Evolutionary conservation across 2,329 filamentous ascomycete species (phyloP), one percentile per base, ranked within the genome.

Genomic region (Fusarium proliferatum): DNA sequence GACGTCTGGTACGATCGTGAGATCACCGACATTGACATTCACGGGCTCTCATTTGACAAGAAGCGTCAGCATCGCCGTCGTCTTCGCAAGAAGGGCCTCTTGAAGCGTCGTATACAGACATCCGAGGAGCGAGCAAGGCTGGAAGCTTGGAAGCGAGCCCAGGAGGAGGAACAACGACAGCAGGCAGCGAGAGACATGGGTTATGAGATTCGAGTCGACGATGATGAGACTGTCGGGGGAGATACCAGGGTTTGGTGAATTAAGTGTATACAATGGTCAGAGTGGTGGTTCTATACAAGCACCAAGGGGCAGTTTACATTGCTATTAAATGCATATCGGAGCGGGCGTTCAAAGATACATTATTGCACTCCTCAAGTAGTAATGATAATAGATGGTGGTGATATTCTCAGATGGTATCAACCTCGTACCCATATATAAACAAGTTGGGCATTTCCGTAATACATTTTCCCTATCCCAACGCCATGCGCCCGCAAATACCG

Each of bases 11-110:
- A 82, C 8, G 85, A 86, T 41, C 83, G 82, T 17, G 83, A 88
- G 68, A 83, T 88, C 39, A 82, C 82, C 6, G 78, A 83, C 13
- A 80, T 84, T 15, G 84, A 89, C 67, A 79, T 85, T 26, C 78
- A 79, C 15, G 81, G 79, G 26, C 85, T 88, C 67, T 82, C 84
- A 1, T 84, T 85, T 65, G 84, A 85, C 72, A 81, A 86, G 71
- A 85, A 84, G 62, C 84, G 86, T 43, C 84, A 85, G 62, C 84
- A 88, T 72, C 81, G 85, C 21, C 84, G 88, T n/a, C 83, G 88
- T 39, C 79, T 89, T 42, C 80, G 80, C 45, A 89, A 86, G 79
- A 85, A 81, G 77, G 86, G 85, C 2, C 79, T 88, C 4, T 39
- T 69, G 34, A 65, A 78, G 64, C 77, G 82, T 33, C 83, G 82